phyloP scores from a whole-genome alignment of 441 rosid species.

The Biscutella laevigata region DNA sequence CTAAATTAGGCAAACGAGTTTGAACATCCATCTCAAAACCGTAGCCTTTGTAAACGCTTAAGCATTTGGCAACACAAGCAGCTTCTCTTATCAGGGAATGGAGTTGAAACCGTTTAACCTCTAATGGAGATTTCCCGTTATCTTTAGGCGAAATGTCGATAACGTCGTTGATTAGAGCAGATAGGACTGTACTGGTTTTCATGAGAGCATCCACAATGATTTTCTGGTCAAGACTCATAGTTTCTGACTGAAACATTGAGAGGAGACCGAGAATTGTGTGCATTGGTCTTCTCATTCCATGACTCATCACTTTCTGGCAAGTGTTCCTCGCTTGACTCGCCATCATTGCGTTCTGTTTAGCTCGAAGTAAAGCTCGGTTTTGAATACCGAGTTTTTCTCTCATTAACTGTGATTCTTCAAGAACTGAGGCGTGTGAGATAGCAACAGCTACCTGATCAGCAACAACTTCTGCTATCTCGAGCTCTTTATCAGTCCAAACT shows the following conservation, averaged over 20 bases:
- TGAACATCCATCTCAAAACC: constrained; percentile 47
- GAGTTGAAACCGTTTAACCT: constrained; percentile 43
- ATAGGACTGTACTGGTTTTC: constrained; percentile 51
- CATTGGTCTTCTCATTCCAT: constrained; percentile 76
- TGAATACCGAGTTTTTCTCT: constrained; percentile 53
- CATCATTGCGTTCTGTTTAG: constrained; percentile 62
- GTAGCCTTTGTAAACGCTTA: constrained; percentile 45
- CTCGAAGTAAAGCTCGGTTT: constrained; percentile 52
- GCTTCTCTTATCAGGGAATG: constrained; percentile 61
- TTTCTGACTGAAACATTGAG: constrained; percentile 46
- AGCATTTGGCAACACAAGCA: constrained; percentile 56
- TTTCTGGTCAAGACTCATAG: constrained; percentile 41
- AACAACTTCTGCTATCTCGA: constrained; percentile 66
- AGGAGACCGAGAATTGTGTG: constrained; percentile 63
- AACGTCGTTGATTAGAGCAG: constrained; percentile 51
- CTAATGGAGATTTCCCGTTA: constrained; percentile 45
- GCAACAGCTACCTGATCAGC: constrained; percentile 85
- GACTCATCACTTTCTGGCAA: constrained; percentile 71
- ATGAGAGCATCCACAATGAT: constrained; percentile 45
- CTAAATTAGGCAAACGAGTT: constrained; percentile 48
- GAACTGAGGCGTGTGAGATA: constrained; percentile 66
- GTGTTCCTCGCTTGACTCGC: constrained; percentile 67
- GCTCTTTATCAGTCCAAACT: constrained; percentile 46
- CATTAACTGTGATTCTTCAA: constrained; percentile 64
- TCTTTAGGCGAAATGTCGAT: constrained; percentile 55